These are phyloP conservation scores for Exsudoporus frostii DNA, from an alignment of 768 basidiomycete genomes.

Conservation along the genomic window DNA sequence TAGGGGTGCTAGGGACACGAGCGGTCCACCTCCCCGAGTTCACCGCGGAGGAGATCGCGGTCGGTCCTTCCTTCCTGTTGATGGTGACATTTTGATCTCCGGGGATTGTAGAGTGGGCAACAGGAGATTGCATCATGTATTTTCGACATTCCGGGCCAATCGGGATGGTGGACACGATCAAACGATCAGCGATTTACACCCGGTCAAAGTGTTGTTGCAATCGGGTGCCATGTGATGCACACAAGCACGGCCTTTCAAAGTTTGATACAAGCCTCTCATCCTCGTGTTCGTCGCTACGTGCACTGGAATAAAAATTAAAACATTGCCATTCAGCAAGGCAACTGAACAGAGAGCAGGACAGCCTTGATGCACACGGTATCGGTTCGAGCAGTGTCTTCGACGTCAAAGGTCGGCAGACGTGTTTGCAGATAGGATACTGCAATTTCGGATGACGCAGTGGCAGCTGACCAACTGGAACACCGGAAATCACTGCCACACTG, in stretches of 20 bases:
- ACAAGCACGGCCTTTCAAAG: not conserved
- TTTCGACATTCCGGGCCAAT: not conserved
- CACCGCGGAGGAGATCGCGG: no score
- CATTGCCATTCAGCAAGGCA: no score
- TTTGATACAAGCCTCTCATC: not conserved
- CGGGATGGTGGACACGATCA: not conserved
- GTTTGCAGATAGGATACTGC: not conserved
- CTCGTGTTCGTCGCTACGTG: not conserved
- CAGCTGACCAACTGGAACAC: slow-evolving; percentile 5
- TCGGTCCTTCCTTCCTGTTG: no score
- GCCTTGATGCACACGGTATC: not conserved
- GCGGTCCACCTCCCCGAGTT: no score
- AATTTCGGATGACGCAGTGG: not conserved
- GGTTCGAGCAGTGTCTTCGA: not conserved
- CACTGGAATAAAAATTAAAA: not conserved
- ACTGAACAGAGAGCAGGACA: not conserved
- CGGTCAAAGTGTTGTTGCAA: not conserved
- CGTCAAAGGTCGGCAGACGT: not conserved
- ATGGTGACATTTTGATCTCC: not conserved
- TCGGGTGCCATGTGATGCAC: not conserved
- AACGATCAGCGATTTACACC: not conserved
- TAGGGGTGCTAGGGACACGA: not conserved
- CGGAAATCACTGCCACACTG: slow-evolving; percentile 8
- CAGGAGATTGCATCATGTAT: not conserved
- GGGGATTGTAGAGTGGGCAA: not conserved